Evolutionary conservation across 2,329 filamentous ascomycete species (phyloP).

Genomic region (Neurospora sp.): DNA sequence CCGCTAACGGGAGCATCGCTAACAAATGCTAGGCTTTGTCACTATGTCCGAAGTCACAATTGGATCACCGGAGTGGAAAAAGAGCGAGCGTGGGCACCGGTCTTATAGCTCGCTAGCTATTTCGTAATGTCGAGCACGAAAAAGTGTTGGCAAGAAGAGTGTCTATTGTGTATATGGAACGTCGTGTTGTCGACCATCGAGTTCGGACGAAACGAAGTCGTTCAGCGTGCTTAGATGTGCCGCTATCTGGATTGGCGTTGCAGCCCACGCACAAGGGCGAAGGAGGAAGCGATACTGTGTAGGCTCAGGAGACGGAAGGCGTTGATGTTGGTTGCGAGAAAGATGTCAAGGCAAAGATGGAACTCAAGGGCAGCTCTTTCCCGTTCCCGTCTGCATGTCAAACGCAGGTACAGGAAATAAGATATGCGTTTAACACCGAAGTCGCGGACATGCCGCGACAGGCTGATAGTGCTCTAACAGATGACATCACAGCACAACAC

Average conservation of each 20-base stretch:
- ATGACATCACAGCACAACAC: not conserved
- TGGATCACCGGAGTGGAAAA: too few relatives aligned
- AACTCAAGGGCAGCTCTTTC: not conserved
- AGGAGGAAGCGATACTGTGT: too few relatives aligned
- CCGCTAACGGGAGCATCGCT: too few relatives aligned
- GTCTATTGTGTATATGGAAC: too few relatives aligned
- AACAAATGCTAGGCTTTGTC: too few relatives aligned
- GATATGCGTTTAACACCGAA: not conserved
- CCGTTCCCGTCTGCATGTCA: not conserved
- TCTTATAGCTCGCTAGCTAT: too few relatives aligned
- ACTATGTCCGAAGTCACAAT: too few relatives aligned
- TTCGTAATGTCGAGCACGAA: not conserved
- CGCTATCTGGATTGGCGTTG: too few relatives aligned
- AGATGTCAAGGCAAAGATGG: not conserved
- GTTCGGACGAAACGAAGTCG: not conserved
- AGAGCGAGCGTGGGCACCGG: too few relatives aligned
- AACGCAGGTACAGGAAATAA: not conserved
- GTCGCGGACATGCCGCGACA: too few relatives aligned
- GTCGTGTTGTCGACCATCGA: not conserved
- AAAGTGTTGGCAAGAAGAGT: not conserved
- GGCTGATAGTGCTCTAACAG: not conserved
- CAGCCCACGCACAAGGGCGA: too few relatives aligned
- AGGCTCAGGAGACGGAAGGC: not conserved
- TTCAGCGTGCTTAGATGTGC: too few relatives aligned
- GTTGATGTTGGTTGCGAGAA: not conserved